These are phyloP conservation scores for Linnemannia elongata DNA, from an alignment of 192 early-diverging fungal species.

Conservation along the genomic window DNA sequence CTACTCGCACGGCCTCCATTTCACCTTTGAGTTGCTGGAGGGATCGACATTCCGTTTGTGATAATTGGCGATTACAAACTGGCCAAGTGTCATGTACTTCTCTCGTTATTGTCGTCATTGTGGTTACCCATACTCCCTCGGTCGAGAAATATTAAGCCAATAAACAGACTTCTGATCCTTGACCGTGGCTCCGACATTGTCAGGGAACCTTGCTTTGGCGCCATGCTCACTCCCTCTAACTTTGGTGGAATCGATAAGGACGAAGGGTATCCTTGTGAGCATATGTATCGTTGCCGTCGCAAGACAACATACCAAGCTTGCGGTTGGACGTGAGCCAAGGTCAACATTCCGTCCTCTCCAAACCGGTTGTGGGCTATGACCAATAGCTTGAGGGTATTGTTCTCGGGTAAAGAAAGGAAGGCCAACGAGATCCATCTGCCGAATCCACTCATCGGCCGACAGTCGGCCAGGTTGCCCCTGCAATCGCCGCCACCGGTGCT, in stretches of 20 bases:
- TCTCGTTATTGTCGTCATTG: too few species aligned
- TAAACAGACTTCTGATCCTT: too few species aligned
- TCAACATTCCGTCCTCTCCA: constrained; percentile 40
- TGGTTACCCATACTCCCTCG: too few species aligned
- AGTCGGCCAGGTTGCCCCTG: not conserved
- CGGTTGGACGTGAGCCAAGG: constrained; percentile 28
- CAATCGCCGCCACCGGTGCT: not conserved
- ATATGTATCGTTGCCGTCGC: constrained; percentile 48
- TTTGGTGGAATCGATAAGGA: too few species aligned
- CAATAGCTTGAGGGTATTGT: constrained; percentile 32
- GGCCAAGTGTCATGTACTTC: too few species aligned
- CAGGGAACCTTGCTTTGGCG: too few species aligned
- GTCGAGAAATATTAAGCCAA: too few species aligned
- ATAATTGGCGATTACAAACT: too few species aligned
- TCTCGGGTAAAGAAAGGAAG: constrained; percentile 28
- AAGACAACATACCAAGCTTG: constrained; percentile 23
- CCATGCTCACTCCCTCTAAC: too few species aligned
- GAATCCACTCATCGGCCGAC: constrained; percentile 39
- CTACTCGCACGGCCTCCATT: not conserved
- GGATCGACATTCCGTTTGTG: not conserved
- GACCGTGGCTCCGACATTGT: too few species aligned
- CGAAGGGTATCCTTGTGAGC: constrained; percentile 47
- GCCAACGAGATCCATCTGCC: constrained; percentile 29
- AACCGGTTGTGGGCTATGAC: constrained; percentile 46
- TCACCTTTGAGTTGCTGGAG: not conserved